Evolutionary conservation across 345 rosid genomes (phyloP).

Genomic region (Syzygium jambos): DNA sequence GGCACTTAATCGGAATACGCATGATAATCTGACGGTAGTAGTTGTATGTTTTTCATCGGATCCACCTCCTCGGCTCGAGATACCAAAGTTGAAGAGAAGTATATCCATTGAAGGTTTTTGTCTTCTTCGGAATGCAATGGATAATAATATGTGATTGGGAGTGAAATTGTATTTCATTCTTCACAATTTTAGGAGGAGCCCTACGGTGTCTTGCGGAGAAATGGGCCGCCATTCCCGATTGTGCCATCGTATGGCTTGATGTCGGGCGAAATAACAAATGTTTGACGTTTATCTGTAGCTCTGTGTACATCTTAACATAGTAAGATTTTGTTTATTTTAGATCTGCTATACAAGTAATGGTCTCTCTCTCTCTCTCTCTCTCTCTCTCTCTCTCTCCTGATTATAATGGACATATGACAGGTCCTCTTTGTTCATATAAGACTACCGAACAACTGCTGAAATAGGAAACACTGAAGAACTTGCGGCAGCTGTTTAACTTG

Average conservation of each 20-base stretch:
- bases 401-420: not conserved
- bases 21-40: conserved; percentile 17
- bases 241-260: not conserved
- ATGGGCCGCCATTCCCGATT: not conserved
- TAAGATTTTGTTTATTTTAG: not conserved
- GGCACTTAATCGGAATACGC: conserved; percentile 10
- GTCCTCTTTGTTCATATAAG: not conserved
- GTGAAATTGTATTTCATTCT: not conserved
- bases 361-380: not conserved
- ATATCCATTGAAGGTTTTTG: conserved; percentile 9
- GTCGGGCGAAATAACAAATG: not conserved
- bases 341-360: not conserved
- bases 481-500: not conserved
- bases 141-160: not conserved
- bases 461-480: not conserved
- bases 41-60: conserved; percentile 15
- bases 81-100: conserved; percentile 8
- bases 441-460: not conserved
- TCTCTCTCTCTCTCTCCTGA: not conserved
- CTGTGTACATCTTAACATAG: not conserved
- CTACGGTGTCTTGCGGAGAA: not conserved
- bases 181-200: not conserved
- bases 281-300: not conserved
- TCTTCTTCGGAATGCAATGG: conserved; percentile 5
- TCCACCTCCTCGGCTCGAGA: conserved; percentile 13